phyloP scores from a whole-genome alignment of 441 rosid species.

The Eruca vesicaria region DNA sequence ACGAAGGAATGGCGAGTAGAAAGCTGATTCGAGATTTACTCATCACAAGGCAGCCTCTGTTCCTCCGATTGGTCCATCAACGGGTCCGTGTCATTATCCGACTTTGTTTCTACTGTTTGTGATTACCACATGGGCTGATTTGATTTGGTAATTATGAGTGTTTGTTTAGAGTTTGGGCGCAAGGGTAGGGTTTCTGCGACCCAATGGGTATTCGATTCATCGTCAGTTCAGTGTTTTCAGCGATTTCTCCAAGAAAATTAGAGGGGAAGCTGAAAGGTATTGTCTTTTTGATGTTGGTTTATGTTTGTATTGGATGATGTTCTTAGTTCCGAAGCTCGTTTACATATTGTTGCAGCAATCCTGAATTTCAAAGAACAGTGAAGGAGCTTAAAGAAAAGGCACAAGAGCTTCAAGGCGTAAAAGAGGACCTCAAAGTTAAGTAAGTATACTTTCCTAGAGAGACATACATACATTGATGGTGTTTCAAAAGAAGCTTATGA shows the following conservation, averaged over 20 bases:
- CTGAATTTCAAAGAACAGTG: slow-evolving; percentile 68
- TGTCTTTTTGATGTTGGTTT: background rate
- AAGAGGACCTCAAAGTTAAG: slow-evolving; percentile 76
- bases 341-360: slow-evolving; percentile 48
- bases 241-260: slow-evolving; percentile 70
- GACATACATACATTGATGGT: slow-evolving; percentile 34
- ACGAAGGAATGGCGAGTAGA: slow-evolving; percentile 48
- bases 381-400: slow-evolving; percentile 81
- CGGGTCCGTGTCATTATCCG: slow-evolving; percentile 41
- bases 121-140: background rate
- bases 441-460: slow-evolving; percentile 54
- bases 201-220: slow-evolving; percentile 36
- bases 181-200: slow-evolving; percentile 38
- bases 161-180: slow-evolving; percentile 48
- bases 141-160: background rate
- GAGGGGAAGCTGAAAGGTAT: slow-evolving; percentile 76
- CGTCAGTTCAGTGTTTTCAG: slow-evolving; percentile 70
- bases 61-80: slow-evolving; percentile 36
- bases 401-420: slow-evolving; percentile 62
- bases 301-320: background rate
- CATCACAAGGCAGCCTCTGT: slow-evolving; percentile 47
- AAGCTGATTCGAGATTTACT: slow-evolving; percentile 73
- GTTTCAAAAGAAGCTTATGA: slow-evolving; percentile 57
- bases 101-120: background rate
- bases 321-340: background rate